Evolutionary conservation across 305 asterid genomes (phyloP), one percentile per base, ranked within the genome.

Genomic region (Fraxinus xanthoxyloides): DNA sequence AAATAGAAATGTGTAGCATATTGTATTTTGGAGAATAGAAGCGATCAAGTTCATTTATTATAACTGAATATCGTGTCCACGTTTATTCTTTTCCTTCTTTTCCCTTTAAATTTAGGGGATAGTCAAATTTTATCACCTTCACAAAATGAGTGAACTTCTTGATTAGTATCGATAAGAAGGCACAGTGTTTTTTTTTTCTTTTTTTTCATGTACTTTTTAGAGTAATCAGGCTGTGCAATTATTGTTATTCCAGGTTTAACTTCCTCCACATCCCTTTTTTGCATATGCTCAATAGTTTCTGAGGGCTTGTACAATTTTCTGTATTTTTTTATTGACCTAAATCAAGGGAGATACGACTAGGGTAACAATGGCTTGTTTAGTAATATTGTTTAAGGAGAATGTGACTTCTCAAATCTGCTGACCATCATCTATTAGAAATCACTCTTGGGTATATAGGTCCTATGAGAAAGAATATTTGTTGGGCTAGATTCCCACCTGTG

Each of bases 301-400:
- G 43, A 76, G 36, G 61, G 77, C 82, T 10, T 17, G 5, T 32
- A 24, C 46, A 67, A 69, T 77, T 70, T 38, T 59, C 81, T 69
- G 35, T 21, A 36, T 73, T 19, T 32, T 32, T 13, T 74, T 73
- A 61, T 36, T 34, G 28, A 77, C 17, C 82, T 23, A 31, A 82
- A 76, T 61, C 46, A 79, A 74, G 78, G 65, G 26, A 82, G 83
- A 63, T 77, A 15, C 9, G 13, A 83, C 63, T 54, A 73, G 24
- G 30, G 56, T 32, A 36, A 61, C 9, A 51, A n/a, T 46, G 70
- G 75, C 35, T 76, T 79, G 43, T 70, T 69, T 75, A 32, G 74
- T 70, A 51, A 54, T 82, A 70, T 56, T 24, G 28, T 23, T 23
- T 24, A 61, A 61, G 72, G 32, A 61, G 72, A 61, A 23, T 3